Evolutionary conservation across 345 rosid genomes (phyloP), one percentile per base, ranked within the genome.

Genomic region (Lepidium africanum): DNA sequence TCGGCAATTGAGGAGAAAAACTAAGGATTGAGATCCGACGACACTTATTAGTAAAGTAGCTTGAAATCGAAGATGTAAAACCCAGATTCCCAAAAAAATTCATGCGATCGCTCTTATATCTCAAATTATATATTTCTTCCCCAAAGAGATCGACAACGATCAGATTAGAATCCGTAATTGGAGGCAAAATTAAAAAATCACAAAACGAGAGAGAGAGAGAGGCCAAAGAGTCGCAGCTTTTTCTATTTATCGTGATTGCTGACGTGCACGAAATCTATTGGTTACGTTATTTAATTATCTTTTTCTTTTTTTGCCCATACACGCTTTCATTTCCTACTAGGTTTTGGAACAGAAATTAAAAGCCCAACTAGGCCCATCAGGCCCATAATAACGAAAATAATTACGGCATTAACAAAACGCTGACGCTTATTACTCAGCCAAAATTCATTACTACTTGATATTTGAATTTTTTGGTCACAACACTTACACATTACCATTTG

Each of bases 61-160:
- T 88, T 5, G 83, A 84, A 76, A 68, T 87, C 59, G 82, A 79
- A 58, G 76, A 81, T 52, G 38, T 53, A 61, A 81, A 79, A 72
- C 83, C 80, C 83, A 76, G 78, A 60, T 76, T 83, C 72, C 89
- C 84, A 84, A 73, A 91, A 79, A 92, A 85, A 82, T 89, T 91
- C 97, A 91, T 91, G 91, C 99, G 77, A 23, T 30, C 52, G 10
- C 19, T 6, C 43, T 52, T 59, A 10, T 1, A 27, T 6, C 32
- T 27, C 27, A 25, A 25, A 25, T 25, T 59, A 42, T 37, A 13
- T 39, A 27, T 1, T 2, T 0, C 14, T 23, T 32, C 9, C 11
- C 15, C 21, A 10, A 1, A 36, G 3, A 43, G 35, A 21, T 58
- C 63, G 38, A 15, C 49, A 46, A 41, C 33, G 56, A 53, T 63